These are phyloP conservation scores for Aspergillus japonicus DNA, from an alignment of 2,329 filamentous ascomycete species.

Conservation along the genomic window DNA sequence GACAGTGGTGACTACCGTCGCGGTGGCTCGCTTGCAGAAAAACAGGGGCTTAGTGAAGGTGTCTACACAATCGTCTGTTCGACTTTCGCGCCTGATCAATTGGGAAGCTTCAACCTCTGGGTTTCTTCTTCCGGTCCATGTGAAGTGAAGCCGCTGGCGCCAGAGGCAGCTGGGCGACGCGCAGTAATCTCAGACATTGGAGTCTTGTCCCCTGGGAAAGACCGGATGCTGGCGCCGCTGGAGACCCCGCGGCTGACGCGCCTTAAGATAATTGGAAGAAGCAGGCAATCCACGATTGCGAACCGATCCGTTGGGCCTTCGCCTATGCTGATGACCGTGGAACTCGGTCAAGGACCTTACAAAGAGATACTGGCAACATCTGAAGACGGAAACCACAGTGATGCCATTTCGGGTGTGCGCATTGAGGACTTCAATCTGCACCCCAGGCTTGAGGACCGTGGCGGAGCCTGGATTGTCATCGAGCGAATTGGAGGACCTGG, in stretches of 20 bases:
- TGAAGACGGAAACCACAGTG: conserved; percentile 72
- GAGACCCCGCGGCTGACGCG: conserved; percentile 57
- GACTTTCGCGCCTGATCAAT: conserved; percentile 80
- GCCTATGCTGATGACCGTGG: conserved; percentile 68
- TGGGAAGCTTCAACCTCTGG: conserved; percentile 70
- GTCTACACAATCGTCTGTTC: conserved; percentile 86
- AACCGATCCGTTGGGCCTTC: conserved; percentile 41
- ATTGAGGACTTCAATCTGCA: conserved; percentile 73
- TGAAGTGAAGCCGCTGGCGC: conserved; percentile 60
- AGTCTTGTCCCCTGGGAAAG: conserved; percentile 53
- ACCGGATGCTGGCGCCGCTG: conserved; percentile 56
- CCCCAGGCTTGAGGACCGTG: conserved; percentile 55
- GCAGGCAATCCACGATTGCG: conserved; percentile 44
- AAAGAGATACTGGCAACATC: conserved; percentile 64
- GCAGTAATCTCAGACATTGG: conserved; percentile 49
- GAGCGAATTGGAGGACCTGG: conserved; percentile 69
- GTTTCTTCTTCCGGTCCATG: conserved; percentile 63
- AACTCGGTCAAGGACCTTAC: conserved; percentile 69
- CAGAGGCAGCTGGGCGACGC: conserved; percentile 74
- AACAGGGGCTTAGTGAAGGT: conserved; percentile 62
- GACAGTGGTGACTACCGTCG: conserved; percentile 87
- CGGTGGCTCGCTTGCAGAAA: conserved; percentile 70
- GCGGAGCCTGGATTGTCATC: conserved; percentile 75
- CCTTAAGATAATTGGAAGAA: conserved; percentile 57
- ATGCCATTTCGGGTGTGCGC: conserved; percentile 64